Evolutionary conservation across 2,329 filamentous ascomycete species (phyloP).

Genomic region (Ophiostoma pallidulum): DNA sequence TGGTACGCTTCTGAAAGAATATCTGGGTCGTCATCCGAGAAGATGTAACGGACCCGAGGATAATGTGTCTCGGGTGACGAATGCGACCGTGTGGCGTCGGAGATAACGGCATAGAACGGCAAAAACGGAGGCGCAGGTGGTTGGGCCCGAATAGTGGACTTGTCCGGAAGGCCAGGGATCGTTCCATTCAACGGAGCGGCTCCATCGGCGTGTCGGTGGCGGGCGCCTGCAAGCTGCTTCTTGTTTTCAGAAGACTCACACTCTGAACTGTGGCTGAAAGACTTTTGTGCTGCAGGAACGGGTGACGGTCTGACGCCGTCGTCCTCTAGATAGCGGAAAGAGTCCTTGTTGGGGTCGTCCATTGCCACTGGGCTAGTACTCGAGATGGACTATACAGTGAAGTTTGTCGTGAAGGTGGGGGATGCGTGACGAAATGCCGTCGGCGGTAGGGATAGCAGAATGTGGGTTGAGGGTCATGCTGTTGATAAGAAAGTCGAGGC

Average conservation of each 20-base stretch:
- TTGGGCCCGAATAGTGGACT: conserved; percentile 14
- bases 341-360: too few species aligned
- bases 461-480: too few species aligned
- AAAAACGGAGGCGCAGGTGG: conserved; percentile 45
- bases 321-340: too few species aligned
- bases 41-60: conserved; percentile 83
- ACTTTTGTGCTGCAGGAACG: too few species aligned
- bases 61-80: conserved; percentile 54
- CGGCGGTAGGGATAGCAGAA: too few species aligned
- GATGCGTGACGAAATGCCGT: too few species aligned
- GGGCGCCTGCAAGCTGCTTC: not conserved
- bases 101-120: conserved; percentile 78
- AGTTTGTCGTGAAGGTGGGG: too few species aligned
- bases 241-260: not conserved
- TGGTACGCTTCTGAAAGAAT: conserved; percentile 58
- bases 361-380: too few species aligned
- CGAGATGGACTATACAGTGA: too few species aligned
- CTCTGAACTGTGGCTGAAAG: too few species aligned
- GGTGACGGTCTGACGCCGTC: too few species aligned
- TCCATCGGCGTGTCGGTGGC: not conserved
- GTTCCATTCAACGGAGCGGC: not conserved
- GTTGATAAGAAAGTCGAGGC: too few species aligned
- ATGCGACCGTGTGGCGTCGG: conserved; percentile 53
- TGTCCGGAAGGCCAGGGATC: conserved; percentile 2
- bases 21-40: conserved; percentile 81